These are phyloP conservation scores for Sordariomycetes sp. DNA, from an alignment of 2,329 filamentous ascomycete species.

Conservation along the genomic window DNA sequence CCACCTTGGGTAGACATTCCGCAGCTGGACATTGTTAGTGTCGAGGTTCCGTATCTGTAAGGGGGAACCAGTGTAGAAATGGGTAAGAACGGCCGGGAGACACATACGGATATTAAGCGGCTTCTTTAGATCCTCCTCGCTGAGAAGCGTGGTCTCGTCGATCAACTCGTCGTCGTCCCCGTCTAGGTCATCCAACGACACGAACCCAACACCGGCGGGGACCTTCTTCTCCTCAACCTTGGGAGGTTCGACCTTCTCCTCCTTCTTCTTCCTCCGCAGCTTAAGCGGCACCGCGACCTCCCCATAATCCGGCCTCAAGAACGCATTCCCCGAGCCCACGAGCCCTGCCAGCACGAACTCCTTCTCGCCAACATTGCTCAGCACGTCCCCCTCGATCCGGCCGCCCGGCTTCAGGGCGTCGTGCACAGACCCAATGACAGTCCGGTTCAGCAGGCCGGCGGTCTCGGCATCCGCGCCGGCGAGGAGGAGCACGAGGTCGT, in stretches of 20 bases:
- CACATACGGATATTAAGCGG: constrained; percentile 72
- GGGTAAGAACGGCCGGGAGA: not conserved
- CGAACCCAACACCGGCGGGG: constrained; percentile 53
- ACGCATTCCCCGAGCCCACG: constrained; percentile 44
- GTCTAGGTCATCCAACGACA: constrained; percentile 53
- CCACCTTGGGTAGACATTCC: constrained; percentile 77
- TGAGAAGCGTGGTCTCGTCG: constrained; percentile 80
- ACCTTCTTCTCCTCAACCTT: constrained; percentile 44
- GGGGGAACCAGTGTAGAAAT: not conserved
- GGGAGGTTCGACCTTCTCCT: not conserved
- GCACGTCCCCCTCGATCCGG: constrained; percentile 40
- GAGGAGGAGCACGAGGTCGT: constrained; percentile 77
- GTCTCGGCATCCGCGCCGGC: constrained; percentile 56
- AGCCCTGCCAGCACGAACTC: constrained; percentile 81
- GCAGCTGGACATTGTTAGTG: constrained; percentile 40
- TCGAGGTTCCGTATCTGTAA: constrained; percentile 19
- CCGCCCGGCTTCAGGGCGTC: constrained; percentile 60
- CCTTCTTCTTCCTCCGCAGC: constrained; percentile 24
- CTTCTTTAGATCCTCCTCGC: constrained; percentile 70
- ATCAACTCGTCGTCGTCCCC: constrained; percentile 67
- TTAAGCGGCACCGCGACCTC: constrained; percentile 44
- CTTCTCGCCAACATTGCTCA: constrained; percentile 38
- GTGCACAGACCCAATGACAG: constrained; percentile 60
- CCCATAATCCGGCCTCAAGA: constrained; percentile 59
- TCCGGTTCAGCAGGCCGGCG: constrained; percentile 57